Evolutionary conservation across 495 filamentous ascomycete species (phyloP), one percentile per base, ranked within the genome.

Genomic region (Aspergillus bertholletiae): DNA sequence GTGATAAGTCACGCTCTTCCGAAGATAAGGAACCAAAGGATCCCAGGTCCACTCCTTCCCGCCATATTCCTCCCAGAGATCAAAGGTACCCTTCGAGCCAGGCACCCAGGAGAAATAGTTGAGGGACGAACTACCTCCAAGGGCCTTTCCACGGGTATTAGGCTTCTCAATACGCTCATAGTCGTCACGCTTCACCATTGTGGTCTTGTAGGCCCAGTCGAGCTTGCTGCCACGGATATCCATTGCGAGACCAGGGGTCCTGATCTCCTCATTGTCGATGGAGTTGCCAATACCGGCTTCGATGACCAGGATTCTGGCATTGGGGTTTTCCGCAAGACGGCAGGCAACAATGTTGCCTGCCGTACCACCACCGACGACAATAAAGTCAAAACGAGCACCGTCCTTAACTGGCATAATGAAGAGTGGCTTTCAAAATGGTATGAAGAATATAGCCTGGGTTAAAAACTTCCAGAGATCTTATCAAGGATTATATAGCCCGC

Each of bases 131-230:
- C 74, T 77, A 8, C 80, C 82, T 32, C 81, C 82, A 3, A 84
- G 73, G 2, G 71, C 70, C 52, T 79, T 80, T 7, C 82, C 82
- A 15, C 80, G 74, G 18, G 77, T 77, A 53, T 84, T 84, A 32
- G 80, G 82, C 68, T 84, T 85, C 63, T 85, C 83, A 30, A 85
- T 62, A 6, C 83, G 80, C 49, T 77, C 76, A 60, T 85, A 85
- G 52, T 85, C 83, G 15, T 77, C 75, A 7, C 81, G 75, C 50
- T 83, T 75, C 66, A 86, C 75, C 74, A 86, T 79, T 22, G 80
- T 84, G 0, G 80, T 80, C 69, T 87, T 84, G 72, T 84, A 85
- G 1, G 65, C 71, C 83, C 82, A 87, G 67, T 87, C 83, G 56
- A 79, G 70, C 53, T 78, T 60, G 56, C 70, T 75, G 18, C 63